Conservation (phyloP, 2,329 filamentous ascomycete species). For the Alternaria sp. region DNA sequence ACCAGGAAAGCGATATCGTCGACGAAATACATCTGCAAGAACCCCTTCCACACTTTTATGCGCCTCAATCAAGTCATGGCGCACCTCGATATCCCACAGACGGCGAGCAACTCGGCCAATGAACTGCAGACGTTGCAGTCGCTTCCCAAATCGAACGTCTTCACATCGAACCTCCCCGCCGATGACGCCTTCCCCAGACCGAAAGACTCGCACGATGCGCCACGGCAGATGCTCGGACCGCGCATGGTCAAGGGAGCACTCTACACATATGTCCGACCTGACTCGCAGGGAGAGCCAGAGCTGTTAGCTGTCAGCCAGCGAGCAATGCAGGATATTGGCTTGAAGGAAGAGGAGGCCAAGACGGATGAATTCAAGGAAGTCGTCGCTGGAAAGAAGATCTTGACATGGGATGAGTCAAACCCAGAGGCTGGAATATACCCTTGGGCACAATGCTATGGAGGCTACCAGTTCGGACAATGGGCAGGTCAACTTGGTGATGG, state of each 20-base stretch:
- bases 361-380: slow-evolving; percentile 77
- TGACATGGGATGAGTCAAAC: slow-evolving; percentile 73
- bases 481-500: slow-evolving; percentile 95
- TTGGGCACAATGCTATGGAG: slow-evolving; percentile 98
- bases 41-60: slow-evolving; percentile 20
- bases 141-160: slow-evolving; percentile 68
- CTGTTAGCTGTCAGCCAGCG: slow-evolving; percentile 80
- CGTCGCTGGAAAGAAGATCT: slow-evolving; percentile 81
- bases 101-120: slow-evolving; percentile 14
- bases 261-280: slow-evolving; percentile 90
- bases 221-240: slow-evolving; percentile 76
- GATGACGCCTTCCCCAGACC: slow-evolving; percentile 83
- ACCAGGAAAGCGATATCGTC: slow-evolving; percentile 3
- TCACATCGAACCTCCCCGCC: slow-evolving; percentile 72
- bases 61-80: slow-evolving; percentile 54
- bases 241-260: slow-evolving; percentile 83
- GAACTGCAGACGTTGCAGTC: slow-evolving; percentile 52
- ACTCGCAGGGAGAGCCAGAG: slow-evolving; percentile 73
- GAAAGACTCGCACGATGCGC: slow-evolving; percentile 77
- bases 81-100: slow-evolving; percentile 47
- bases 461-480: slow-evolving; percentile 76
- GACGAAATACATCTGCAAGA: slow-evolving; percentile 8
- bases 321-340: slow-evolving; percentile 81
- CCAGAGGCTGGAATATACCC: slow-evolving; percentile 73
- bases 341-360: slow-evolving; percentile 70